Evolutionary conservation across 1,139 yeast species (phyloP).

Genomic region (Tardiomyces blankii): DNA sequence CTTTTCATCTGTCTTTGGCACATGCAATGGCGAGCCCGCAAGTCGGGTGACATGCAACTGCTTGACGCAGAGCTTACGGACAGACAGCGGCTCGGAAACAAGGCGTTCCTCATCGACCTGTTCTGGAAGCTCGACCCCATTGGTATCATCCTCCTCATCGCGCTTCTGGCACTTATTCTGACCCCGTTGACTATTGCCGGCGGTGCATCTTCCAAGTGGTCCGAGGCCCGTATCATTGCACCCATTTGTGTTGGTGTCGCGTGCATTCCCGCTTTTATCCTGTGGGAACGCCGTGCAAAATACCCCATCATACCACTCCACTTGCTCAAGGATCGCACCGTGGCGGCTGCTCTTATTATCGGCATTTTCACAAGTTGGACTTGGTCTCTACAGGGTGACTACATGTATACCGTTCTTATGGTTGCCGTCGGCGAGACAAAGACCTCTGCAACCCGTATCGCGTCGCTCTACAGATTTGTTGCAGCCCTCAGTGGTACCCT

Average conservation of each 20-base stretch:
- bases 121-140: constrained; percentile 43
- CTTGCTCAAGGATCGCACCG: constrained; percentile 53
- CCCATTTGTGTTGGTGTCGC: constrained; percentile 56
- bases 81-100: constrained; percentile 18
- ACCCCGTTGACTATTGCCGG: constrained; percentile 49
- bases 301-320: constrained; percentile 50
- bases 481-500: constrained; percentile 51
- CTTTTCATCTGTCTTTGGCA: constrained; percentile 41
- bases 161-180: constrained; percentile 42
- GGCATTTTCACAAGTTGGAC: constrained; percentile 46
- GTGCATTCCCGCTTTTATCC: constrained; percentile 40
- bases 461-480: constrained; percentile 52
- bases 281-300: constrained; percentile 45
- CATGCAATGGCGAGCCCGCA: constrained; percentile 44
- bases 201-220: constrained; percentile 42
- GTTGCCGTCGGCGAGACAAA: constrained; percentile 52
- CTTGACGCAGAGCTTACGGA: constrained; percentile 21
- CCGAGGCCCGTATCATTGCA: constrained; percentile 44
- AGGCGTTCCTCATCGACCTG: constrained; percentile 20
- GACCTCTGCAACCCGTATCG: constrained; percentile 55
- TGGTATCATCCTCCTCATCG: constrained; percentile 40
- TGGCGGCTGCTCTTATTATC: constrained; percentile 49
- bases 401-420: constrained; percentile 49
- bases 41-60: constrained; percentile 35
- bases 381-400: constrained; percentile 61